A percentile compares a stretch with the other conserved stretches of the same genome.
phyloP scores from a whole-genome alignment of 75 land plant genomes.

The Adiantum capillusveneris region DNA sequence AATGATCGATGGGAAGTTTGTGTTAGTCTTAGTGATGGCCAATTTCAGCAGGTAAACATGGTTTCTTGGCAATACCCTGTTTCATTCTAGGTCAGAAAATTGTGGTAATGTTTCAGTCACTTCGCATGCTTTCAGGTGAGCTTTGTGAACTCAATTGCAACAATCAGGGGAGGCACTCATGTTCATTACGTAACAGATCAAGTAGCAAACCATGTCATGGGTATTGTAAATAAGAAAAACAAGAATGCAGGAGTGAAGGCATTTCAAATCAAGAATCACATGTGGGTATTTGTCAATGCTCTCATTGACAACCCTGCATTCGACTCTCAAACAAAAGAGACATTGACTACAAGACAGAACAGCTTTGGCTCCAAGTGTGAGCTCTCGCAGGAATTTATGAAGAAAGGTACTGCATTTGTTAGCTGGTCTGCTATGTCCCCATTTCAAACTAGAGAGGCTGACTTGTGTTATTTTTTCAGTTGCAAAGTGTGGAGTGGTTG shows the following conservation, averaged over 20 bases:
- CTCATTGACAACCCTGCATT: constrained; percentile 98
- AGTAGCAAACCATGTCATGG: constrained; percentile 50
- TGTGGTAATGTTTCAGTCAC: constrained; percentile 1
- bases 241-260: constrained; percentile 76
- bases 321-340: constrained; percentile 98
- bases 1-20: constrained; percentile 93
- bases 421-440: too few species aligned
- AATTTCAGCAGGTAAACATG: constrained; percentile 93
- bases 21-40: constrained; percentile 86
- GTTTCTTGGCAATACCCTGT: too few species aligned
- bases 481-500: constrained; percentile 81
- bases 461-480: constrained; percentile 30
- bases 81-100: too few species aligned
- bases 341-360: constrained; percentile 78
- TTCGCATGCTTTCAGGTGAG: constrained; percentile 83
- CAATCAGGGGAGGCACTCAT: constrained; percentile 95
- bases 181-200: constrained; percentile 81
- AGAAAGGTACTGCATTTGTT: constrained; percentile 49
- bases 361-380: constrained; percentile 93
- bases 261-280: constrained; percentile 69
- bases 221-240: constrained; percentile 82
- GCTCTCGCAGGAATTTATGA: constrained; percentile 63
- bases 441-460: neutral
- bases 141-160: constrained; percentile 86
- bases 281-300: constrained; percentile 99